These are phyloP conservation scores for Pseudodiploospora longispora DNA, from an alignment of 2,329 filamentous ascomycete species.

Conservation along the genomic window DNA sequence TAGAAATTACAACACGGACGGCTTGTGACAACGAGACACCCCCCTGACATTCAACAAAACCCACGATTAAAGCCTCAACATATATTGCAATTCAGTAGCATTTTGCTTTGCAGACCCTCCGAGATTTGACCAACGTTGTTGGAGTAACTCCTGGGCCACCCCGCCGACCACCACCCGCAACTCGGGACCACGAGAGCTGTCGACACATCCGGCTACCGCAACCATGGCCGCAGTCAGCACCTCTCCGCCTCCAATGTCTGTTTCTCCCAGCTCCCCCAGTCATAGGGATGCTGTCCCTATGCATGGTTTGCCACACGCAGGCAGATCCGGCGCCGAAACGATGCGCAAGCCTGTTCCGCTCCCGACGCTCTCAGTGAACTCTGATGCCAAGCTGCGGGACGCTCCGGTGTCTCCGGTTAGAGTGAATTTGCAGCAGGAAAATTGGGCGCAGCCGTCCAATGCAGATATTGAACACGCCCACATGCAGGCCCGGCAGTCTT, in stretches of 20 bases:
- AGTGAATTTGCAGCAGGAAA: constrained; percentile 45
- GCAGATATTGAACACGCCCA: constrained; percentile 40
- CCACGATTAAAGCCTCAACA: too few relatives aligned
- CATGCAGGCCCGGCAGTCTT: constrained; percentile 19
- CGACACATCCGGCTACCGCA: constrained; percentile 4
- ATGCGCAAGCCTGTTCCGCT: constrained; percentile 29
- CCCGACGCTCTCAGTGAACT: constrained; percentile 17
- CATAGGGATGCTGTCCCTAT: constrained; percentile 4
- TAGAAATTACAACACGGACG: too few relatives aligned
- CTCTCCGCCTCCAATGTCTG: constrained; percentile 24
- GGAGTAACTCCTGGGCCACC: too few relatives aligned
- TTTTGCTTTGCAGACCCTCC: too few relatives aligned
- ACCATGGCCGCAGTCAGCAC: constrained; percentile 28
- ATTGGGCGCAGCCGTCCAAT: constrained; percentile 45
- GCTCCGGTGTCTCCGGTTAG: constrained; percentile 48
- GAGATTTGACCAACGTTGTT: too few relatives aligned
- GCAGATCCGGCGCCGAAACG: constrained; percentile 14
- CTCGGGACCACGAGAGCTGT: constrained; percentile 2
- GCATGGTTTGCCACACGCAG: constrained; percentile 5
- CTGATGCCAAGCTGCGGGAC: constrained; percentile 36
- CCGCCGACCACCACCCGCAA: too few relatives aligned
- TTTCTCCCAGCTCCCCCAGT: constrained; percentile 15
- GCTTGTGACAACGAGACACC: too few relatives aligned
- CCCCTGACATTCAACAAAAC: too few relatives aligned
- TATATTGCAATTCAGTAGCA: too few relatives aligned